A percentile compares a stretch with the other conserved stretches of the same genome.
phyloP scores from a whole-genome alignment of 2,329 filamentous ascomycete genomes.

The Fonsecaea nubica region DNA sequence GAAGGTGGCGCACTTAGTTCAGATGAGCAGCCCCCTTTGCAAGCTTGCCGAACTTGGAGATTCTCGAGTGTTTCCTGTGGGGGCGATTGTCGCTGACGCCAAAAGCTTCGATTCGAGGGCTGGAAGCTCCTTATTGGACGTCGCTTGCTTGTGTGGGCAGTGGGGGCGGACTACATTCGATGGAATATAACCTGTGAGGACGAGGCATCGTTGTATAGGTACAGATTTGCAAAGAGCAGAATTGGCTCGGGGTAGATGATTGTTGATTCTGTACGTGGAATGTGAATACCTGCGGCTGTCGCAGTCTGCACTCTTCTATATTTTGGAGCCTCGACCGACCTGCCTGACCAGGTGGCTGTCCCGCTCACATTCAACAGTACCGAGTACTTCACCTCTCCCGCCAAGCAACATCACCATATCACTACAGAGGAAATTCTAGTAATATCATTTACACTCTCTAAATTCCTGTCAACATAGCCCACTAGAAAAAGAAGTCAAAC shows the following conservation, averaged over 20 bases:
- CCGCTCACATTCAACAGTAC: neutral
- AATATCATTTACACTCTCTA: neutral
- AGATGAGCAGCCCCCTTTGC: constrained; percentile 3
- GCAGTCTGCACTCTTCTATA: neutral
- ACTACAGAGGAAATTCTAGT: neutral
- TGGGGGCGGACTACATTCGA: neutral
- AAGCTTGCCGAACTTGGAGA: constrained; percentile 7
- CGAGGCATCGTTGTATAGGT: neutral
- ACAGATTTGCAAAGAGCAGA: neutral
- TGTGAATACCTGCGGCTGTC: neutral
- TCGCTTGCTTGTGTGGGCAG: neutral
- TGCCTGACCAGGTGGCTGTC: neutral
- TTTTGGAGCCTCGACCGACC: neutral
- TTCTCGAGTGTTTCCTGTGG: constrained; percentile 8
- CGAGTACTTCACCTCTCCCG: neutral
- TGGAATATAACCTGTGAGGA: neutral
- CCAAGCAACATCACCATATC: neutral
- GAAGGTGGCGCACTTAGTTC: constrained; percentile 10
- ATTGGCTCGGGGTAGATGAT: neutral
- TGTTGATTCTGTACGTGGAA: neutral
- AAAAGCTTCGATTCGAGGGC: constrained; percentile 6
- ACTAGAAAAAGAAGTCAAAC: neutral
- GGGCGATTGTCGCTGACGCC: neutral
- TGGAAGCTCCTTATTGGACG: constrained; percentile 2
- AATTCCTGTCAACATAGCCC: neutral